Evolutionary conservation across 2,329 filamentous ascomycete species (phyloP), one percentile per base, ranked within the genome.

Genomic region (Beauveria sp.): DNA sequence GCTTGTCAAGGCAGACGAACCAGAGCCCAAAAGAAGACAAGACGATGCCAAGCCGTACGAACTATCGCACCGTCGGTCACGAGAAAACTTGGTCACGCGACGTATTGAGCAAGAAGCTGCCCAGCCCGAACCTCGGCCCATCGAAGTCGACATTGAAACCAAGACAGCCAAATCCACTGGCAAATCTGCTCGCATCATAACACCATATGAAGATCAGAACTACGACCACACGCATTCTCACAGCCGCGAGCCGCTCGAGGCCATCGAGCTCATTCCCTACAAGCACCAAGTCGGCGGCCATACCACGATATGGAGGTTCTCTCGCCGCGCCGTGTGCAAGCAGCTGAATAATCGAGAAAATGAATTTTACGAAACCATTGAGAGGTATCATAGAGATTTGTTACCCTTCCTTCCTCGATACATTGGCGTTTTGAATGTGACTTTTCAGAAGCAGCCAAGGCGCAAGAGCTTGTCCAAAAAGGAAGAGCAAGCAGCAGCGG

Each of bases 301-400:
- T 73, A 97, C 92, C 7, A 97, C 93, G 0, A 84, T 99, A 41
- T 99, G 96, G 83, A 88, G 93, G 47, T 97, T 99, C 71, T 97
- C 94, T 20, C 87, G 91, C 66, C 85, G 92, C 68, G 94, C 94
- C 61, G 92, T 99, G 12, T 99, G 94, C 80, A 99, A 99, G 76
- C 92, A 97, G 76, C 83, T 99, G 70, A 99, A 96, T 74, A 99
- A 96, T 72, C 85, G 93, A 69, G 94, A 99, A 72, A 99, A 99
- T 74, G 91, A 96, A 75, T 99, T 99, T 72, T 99, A 99, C 74
- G 94, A 99, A 75, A 94, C 88, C 59, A 91, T 97, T 68, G 94
- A 99, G 77, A 86, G 85, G 69, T 86, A 91, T 66, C 93, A 99
- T 74, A 90, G 92, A 65, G 89, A 96, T 70, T 81, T 99, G 69